Base-by-base conservation (phyloP, 306 rosid genomes). In the Cucumis sativus region DNA sequence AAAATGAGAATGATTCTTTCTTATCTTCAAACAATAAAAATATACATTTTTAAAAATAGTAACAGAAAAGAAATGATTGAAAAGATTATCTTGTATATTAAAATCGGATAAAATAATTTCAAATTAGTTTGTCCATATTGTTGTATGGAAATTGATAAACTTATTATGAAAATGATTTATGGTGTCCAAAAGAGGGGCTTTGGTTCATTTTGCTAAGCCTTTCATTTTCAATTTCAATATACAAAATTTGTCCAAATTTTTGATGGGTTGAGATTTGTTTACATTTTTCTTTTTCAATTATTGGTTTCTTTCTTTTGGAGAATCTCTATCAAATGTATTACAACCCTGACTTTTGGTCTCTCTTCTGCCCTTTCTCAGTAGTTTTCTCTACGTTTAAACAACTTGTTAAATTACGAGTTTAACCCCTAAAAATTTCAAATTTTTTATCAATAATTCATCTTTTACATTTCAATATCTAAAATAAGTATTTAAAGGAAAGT, bases 1-100 rank as follows among this genome's bases (percentile, higher is more conserved):
- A 16, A 64, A 65, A 65, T 17, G 71, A 16, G 71, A 65, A 65
- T 65, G 28, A 65, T 65, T 65, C 72, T 65, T 39, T 65, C 72
- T 65, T 65, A 65, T 65, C 72, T 39, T 9, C 28, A 18, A 37
- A 17, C 16, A 1, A 37, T 8, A 37, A 37, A 65, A 28, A 28
- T 28, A 37, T 16, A 65, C 14, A 65, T 17, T 65, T 35, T 63
- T 64, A 15, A 1, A 3, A 60, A 23, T 35, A 64, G 10, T 35
- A 33, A 64, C 5, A 16, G 1, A 37, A 65, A 15, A 33, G 4
- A 33, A 14, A 64, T 64, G 20, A 65, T 65, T 65, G 72, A 65
- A 65, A 0, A 39, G 28, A 65, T 65, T 37, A 65, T 65, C 49
- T 65, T 65, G 51, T 39, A 17, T 65, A 12, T 65, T 9, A 65